Conservation (phyloP, 2,329 filamentous ascomycete species). For the Teratosphaeria viscida region DNA sequence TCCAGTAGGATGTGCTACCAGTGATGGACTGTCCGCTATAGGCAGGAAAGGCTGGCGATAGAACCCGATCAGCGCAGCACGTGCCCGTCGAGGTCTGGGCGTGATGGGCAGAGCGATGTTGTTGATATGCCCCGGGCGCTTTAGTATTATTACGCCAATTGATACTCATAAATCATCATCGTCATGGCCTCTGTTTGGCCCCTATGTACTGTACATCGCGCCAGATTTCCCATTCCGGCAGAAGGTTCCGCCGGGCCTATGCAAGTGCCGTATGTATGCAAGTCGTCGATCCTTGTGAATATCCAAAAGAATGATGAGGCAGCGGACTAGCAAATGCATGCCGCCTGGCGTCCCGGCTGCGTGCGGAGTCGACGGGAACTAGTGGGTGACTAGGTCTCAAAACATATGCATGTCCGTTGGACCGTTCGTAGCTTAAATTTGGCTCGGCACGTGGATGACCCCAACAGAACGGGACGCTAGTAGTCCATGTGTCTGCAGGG, state of each 20-base stretch:
- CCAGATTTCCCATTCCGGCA: neutral
- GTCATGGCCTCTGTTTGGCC: neutral
- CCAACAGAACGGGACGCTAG: neutral
- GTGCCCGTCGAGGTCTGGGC: no score
- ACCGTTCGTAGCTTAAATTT: neutral
- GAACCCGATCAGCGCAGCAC: no score
- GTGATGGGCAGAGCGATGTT: no score
- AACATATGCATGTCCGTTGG: neutral
- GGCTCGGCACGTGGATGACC: no score
- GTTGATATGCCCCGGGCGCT: no score
- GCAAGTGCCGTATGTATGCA: neutral
- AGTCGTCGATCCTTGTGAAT: no score
- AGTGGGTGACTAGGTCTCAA: neutral
- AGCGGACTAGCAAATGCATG: no score
- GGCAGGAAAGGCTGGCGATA: no score
- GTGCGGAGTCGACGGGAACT: neutral
- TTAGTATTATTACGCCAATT: neutral
- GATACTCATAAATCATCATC: neutral
- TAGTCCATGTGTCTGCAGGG: neutral
- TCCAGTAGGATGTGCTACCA: no score
- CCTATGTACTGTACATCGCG: neutral
- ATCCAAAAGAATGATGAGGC: no score
- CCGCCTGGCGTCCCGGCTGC: neutral
- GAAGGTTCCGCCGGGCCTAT: neutral
- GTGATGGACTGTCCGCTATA: no score